A percentile compares a stretch with the other conserved stretches of the same genome.
Evolutionary conservation across 805 yeast species (phyloP).

Genomic region (Lipomyces starkeyi): DNA sequence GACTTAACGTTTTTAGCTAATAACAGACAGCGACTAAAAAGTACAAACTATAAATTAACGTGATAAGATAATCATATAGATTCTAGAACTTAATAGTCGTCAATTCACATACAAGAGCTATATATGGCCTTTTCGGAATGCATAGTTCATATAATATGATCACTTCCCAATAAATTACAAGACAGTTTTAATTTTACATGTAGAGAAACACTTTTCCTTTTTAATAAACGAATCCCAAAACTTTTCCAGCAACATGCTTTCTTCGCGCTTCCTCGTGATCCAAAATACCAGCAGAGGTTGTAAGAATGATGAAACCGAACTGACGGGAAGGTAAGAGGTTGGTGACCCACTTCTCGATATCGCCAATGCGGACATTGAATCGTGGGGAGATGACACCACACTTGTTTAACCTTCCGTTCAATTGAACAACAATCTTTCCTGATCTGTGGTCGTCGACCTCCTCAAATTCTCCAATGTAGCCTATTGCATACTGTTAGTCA

Average conservation of each 20-base stretch:
- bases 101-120: not conserved
- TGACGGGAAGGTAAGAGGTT: slow-evolving; percentile 99
- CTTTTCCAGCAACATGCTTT: slow-evolving; percentile 99
- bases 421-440: slow-evolving; percentile 94
- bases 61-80: no score
- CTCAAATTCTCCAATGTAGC: slow-evolving; percentile 97
- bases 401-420: slow-evolving; percentile 98
- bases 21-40: no score
- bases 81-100: no score
- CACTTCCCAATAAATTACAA: not conserved
- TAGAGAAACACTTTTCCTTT: not conserved
- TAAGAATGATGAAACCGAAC: slow-evolving; percentile 95
- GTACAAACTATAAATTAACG: no score
- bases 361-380: slow-evolving; percentile 94
- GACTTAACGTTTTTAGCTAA: no score
- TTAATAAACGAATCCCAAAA: slow-evolving; percentile 96
- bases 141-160: slow-evolving; percentile 7
- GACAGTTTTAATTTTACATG: not conserved
- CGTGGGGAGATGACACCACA: slow-evolving; percentile 99
- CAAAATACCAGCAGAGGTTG: slow-evolving; percentile 99
- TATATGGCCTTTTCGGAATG: not conserved
- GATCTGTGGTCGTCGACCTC: slow-evolving; percentile 99
- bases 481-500: slow-evolving; percentile 39
- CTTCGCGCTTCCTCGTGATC: slow-evolving; percentile 99
- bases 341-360: slow-evolving; percentile 98